These are phyloP conservation scores for Rubroboletus pulcherrimus DNA, from an alignment of 768 basidiomycete genomes.

Conservation along the genomic window DNA sequence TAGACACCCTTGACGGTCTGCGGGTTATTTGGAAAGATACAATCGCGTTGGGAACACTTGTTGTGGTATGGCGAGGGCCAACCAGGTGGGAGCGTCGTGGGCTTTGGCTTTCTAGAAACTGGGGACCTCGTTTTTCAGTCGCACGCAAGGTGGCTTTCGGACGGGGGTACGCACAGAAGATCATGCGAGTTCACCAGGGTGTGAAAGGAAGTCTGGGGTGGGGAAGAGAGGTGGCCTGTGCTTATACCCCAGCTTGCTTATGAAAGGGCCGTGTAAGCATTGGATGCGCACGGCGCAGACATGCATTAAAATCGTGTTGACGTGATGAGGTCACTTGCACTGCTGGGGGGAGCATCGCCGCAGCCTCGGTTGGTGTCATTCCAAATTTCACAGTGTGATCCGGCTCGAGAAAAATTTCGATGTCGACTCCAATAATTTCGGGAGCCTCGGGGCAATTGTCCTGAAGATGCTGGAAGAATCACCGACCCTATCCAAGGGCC, in stretches of 20 bases:
- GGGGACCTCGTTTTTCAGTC: not conserved
- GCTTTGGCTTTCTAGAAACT: constrained; percentile 33
- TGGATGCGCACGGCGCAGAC: constrained; percentile 17
- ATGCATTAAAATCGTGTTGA: constrained; percentile 33
- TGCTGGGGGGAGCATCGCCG: constrained; percentile 18
- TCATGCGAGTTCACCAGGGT: constrained; percentile 22
- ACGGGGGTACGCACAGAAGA: constrained; percentile 23
- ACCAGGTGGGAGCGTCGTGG: constrained; percentile 24
- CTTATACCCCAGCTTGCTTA: constrained; percentile 24
- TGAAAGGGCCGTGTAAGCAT: constrained; percentile 22
- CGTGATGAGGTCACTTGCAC: constrained; percentile 27
- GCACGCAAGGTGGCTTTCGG: not conserved
- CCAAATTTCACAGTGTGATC: not conserved
- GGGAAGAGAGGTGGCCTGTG: not conserved
- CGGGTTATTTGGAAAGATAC: constrained; percentile 31
- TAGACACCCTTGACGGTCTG: constrained; percentile 30
- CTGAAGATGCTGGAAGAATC: not conserved
- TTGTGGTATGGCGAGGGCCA: constrained; percentile 38
- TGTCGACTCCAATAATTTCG: not conserved
- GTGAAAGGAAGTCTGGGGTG: not conserved
- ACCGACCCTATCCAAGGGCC: not conserved
- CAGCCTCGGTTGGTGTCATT: constrained; percentile 14
- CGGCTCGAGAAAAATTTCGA: constrained; percentile 8
- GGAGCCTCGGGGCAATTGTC: not conserved
- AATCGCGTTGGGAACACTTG: constrained; percentile 34